A percentile compares a stretch with the other conserved stretches of the same genome.
These are phyloP conservation scores for Primulina huaijiensis DNA, from an alignment of 257 asterid genomes.

Conservation along the genomic window DNA sequence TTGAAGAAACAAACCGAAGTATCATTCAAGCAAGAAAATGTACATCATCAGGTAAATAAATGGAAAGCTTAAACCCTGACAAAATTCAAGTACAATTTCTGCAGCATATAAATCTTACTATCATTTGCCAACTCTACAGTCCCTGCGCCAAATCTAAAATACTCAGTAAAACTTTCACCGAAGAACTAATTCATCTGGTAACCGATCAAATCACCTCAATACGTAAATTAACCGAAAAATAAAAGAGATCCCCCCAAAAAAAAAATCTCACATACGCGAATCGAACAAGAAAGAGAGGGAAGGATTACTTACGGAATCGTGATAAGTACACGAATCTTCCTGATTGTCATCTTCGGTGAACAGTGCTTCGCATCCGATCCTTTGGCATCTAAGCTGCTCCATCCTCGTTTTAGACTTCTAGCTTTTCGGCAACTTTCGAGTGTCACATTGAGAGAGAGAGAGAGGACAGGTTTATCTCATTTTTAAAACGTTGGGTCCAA, in stretches of 20 bases:
- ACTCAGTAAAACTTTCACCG: neutral
- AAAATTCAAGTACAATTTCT: neutral
- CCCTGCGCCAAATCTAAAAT: neutral
- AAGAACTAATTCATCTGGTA: neutral
- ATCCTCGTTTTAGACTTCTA: conserved; percentile 15
- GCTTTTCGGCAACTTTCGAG: neutral
- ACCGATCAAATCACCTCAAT: neutral
- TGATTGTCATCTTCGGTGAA: conserved; percentile 45
- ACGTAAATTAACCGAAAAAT: neutral
- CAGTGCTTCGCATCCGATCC: conserved; percentile 48
- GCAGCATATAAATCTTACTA: neutral
- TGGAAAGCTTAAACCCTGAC: neutral
- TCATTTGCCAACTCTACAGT: neutral
- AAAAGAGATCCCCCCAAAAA: neutral
- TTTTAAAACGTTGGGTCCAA: neutral
- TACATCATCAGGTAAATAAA: neutral
- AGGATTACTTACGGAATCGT: conserved; percentile 33
- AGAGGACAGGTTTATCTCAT: neutral
- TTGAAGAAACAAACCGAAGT: neutral
- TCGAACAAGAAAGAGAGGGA: conserved; percentile 10
- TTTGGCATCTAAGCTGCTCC: conserved; percentile 53
- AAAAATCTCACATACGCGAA: neutral
- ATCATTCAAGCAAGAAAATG: neutral
- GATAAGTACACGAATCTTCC: conserved; percentile 46
- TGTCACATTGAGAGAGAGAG: neutral